Conservation (phyloP, 129 eudicot species). For the Tagetes erecta region DNA sequence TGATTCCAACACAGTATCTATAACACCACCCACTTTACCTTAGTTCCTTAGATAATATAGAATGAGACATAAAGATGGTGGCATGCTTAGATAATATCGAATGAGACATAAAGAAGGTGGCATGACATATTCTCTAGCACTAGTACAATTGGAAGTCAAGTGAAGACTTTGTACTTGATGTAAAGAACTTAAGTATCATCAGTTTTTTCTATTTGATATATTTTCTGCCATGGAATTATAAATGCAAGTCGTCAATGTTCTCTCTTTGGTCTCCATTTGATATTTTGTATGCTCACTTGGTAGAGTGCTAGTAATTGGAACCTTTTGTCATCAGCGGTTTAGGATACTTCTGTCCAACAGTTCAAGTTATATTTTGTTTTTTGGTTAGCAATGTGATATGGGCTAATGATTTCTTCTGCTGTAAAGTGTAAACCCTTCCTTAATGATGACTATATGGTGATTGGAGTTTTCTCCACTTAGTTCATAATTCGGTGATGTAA, state of each 20-base stretch:
- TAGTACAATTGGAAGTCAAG: too few species aligned
- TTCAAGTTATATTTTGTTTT: background rate
- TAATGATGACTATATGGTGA: background rate
- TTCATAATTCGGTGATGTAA: background rate
- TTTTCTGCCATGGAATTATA: background rate
- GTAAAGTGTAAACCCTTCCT: slow-evolving; percentile 5
- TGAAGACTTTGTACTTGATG: too few species aligned
- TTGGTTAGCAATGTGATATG: background rate
- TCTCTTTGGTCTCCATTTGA: slow-evolving; percentile 7
- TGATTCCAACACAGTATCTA: too few species aligned
- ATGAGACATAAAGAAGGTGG: too few species aligned
- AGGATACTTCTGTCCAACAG: background rate
- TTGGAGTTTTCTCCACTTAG: background rate
- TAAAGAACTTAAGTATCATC: too few species aligned
- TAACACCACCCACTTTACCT: too few species aligned
- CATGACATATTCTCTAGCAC: too few species aligned
- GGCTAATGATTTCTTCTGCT: background rate
- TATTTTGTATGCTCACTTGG: background rate
- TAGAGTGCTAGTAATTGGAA: background rate
- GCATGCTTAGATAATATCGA: too few species aligned
- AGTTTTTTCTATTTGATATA: background rate
- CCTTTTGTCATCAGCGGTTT: background rate
- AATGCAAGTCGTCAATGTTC: background rate
- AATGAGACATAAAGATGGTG: too few species aligned
- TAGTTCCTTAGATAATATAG: too few species aligned